Evolutionary conservation across 108 stramenopile genomes (phyloP).

Genomic region (Cylindrotheca fusiformis): DNA sequence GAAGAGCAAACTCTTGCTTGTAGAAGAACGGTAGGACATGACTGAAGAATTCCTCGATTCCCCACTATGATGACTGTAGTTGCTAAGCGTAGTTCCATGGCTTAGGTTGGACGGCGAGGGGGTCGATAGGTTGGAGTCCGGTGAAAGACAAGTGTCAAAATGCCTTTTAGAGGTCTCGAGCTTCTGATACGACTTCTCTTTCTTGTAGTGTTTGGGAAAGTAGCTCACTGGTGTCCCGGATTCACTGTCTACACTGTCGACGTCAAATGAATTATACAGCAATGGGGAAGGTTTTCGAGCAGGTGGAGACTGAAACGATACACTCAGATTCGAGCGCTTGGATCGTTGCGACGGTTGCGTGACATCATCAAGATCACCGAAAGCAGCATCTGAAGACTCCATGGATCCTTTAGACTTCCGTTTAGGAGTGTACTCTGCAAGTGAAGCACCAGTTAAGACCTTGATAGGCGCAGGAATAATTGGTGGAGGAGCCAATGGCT

Average conservation of each 20-base stretch:
- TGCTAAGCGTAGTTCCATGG: background rate
- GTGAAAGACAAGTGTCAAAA: background rate
- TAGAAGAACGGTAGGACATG: constrained; percentile 21
- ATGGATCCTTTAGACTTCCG: no score
- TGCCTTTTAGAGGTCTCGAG: background rate
- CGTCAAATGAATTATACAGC: no score
- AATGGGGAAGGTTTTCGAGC: no score
- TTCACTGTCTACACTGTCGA: background rate
- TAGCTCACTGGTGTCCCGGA: background rate
- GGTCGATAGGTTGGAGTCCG: background rate
- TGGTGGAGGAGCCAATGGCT: background rate
- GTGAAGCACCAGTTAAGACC: background rate
- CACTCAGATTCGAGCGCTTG: background rate
- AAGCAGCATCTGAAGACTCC: no score
- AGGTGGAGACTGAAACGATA: constrained; percentile 11
- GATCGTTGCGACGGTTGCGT: no score
- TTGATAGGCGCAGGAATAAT: background rate
- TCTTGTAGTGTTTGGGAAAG: background rate
- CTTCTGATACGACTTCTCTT: background rate
- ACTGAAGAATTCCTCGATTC: constrained; percentile 1
- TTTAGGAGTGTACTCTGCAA: background rate
- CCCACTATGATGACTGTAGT: background rate
- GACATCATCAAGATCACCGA: no score
- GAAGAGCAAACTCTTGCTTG: constrained; percentile 15
- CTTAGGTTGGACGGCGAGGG: background rate